A percentile compares a stretch with the other conserved stretches of the same genome.
These are phyloP conservation scores for Penicillium coprophilum DNA, from an alignment of 495 filamentous ascomycete species.

Conservation along the genomic window DNA sequence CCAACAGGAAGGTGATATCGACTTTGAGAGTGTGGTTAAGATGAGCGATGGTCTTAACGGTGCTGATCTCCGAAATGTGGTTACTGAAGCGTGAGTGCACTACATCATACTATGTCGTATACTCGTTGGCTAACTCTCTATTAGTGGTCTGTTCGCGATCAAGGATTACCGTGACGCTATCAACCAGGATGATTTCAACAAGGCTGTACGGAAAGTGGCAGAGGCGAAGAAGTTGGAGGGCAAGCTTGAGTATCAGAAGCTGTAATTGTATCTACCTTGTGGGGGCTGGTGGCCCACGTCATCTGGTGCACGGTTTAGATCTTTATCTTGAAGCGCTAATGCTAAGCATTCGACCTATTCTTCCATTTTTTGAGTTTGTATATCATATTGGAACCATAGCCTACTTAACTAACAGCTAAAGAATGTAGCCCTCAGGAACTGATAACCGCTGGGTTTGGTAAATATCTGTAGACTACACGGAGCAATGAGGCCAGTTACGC, in stretches of 20 bases:
- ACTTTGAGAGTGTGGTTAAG: slow-evolving; percentile 99
- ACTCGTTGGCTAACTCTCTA: slow-evolving; percentile 24
- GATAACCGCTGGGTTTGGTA: neutral
- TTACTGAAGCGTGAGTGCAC: slow-evolving; percentile 84
- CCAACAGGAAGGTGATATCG: slow-evolving; percentile 88
- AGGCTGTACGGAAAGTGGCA: slow-evolving; percentile 93
- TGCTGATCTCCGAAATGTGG: slow-evolving; percentile 95
- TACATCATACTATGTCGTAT: slow-evolving; percentile 9
- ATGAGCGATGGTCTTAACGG: slow-evolving; percentile 99
- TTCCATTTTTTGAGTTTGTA: neutral
- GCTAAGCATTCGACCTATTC: slow-evolving; percentile 15
- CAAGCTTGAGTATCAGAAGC: slow-evolving; percentile 95
- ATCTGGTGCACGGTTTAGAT: slow-evolving; percentile 21
- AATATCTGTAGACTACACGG: neutral
- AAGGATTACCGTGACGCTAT: slow-evolving; percentile 94
- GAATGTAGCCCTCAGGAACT: neutral
- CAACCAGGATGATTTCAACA: slow-evolving; percentile 99
- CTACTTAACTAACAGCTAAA: neutral
- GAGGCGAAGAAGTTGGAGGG: slow-evolving; percentile 98
- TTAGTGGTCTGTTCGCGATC: slow-evolving; percentile 91
- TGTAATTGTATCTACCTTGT: slow-evolving; percentile 55
- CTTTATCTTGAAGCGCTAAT: slow-evolving; percentile 19
- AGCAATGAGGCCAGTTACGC: slow-evolving; percentile 1
- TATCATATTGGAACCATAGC: neutral
- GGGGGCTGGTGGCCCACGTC: slow-evolving; percentile 9